A percentile compares a stretch with the other conserved stretches of the same genome.
These are phyloP conservation scores for Wickerhamiella siamensis DNA, from an alignment of 805 yeast genomes.

Conservation along the genomic window DNA sequence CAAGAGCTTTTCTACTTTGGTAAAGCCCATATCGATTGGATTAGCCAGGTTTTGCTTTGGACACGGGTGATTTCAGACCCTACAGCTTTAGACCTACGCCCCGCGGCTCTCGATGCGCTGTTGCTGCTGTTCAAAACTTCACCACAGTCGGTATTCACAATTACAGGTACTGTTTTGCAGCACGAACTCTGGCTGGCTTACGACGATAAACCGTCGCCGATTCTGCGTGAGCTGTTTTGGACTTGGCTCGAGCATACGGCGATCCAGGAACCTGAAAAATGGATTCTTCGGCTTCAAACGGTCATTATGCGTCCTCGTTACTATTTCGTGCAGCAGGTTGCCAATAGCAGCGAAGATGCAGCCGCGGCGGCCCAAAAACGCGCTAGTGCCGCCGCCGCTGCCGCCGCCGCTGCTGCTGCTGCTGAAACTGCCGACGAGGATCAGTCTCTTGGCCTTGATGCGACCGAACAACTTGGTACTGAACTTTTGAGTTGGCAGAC, in stretches of 20 bases:
- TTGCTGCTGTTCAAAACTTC: conserved; percentile 44
- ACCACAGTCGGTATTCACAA: conserved; percentile 31
- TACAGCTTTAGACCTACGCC: not conserved
- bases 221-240: conserved; percentile 33
- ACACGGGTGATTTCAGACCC: conserved; percentile 5
- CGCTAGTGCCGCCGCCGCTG: conserved; percentile 21
- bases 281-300: conserved; percentile 44
- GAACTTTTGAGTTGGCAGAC: conserved; percentile 33
- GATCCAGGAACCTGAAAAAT: conserved; percentile 29
- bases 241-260: conserved; percentile 48
- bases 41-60: conserved; percentile 12
- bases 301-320: conserved; percentile 23
- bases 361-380: not conserved
- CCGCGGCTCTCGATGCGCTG: conserved; percentile 18
- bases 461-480: conserved; percentile 12
- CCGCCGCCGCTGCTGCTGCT: conserved; percentile 31
- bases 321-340: conserved; percentile 5
- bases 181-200: conserved; percentile 47
- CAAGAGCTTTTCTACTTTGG: conserved; percentile 18
- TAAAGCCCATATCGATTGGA: conserved; percentile 1
- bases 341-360: not conserved
- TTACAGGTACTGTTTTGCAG: conserved; percentile 31
- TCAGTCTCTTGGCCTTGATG: conserved; percentile 18
- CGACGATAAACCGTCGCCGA: conserved; percentile 33
- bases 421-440: conserved; percentile 35